Evolutionary conservation across 2,329 filamentous ascomycete species (phyloP), one percentile per base, ranked within the genome.

Genomic region (Fusarium sp.): DNA sequence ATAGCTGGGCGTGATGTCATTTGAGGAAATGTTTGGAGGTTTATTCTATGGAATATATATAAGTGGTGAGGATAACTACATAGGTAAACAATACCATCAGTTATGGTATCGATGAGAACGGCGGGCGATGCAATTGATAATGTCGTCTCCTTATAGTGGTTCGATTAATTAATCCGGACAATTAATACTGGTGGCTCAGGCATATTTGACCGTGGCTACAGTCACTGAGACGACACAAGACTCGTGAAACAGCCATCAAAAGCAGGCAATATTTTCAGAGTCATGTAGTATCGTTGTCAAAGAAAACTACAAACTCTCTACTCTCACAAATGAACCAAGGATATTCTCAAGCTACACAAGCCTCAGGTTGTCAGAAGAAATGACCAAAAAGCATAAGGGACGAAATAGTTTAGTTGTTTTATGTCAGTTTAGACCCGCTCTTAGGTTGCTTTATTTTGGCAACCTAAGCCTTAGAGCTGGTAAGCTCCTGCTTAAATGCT

Each of bases 1-100:
- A 44, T 45, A 49, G 25, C 22, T 37, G 18, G 29, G 12, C 41
- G 41, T 65, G 62, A 65, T 65, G 61, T 65, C 54, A 65, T 65
- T 37, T 4, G 18, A 37, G 22, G 29, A 32, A 10, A 20, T 48
- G 7, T 37, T 40, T 56, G 10, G 13, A 47, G 12, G n/a, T 47
- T 22, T 27, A 11, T 2, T 37, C 14, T n/a, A 27, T 25, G 30
- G 10, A 27, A 25, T 12, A 22, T 27, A 22, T 16, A 13, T 27
- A 13, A 34, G 27, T 22, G 18, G 29, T 34, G 18, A 45, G 4
- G n/a, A 30, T 24, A 22, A 7, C 4, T 7, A 7, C 2, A 18
- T 13, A 20, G 20, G 20, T 20, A 18, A 41, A 27, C 22, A 40
- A 27, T 32, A 49, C 16, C 32, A 27, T n/a, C 18, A n/a, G 10